These are phyloP conservation scores for Sutorius australiensis DNA, from an alignment of 768 basidiomycete species.

Conservation along the genomic window DNA sequence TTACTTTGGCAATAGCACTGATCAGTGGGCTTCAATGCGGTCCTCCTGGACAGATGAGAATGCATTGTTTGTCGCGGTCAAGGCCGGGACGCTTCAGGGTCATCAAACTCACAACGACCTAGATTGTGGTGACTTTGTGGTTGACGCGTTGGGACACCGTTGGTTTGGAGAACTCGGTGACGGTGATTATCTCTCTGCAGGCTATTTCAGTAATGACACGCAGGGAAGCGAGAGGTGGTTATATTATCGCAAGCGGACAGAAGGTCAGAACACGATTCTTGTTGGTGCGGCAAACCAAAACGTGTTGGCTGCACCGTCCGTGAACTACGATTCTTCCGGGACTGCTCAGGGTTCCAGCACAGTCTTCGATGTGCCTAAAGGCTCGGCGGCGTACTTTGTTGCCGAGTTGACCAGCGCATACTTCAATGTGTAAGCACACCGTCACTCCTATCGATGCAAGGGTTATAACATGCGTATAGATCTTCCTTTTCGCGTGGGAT, in stretches of 20 bases:
- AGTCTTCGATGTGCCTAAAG: constrained; percentile 54
- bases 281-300: constrained; percentile 77
- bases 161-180: constrained; percentile 96
- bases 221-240: constrained; percentile 76
- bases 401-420: constrained; percentile 78
- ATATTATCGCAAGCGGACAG: constrained; percentile 95
- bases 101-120: constrained; percentile 96
- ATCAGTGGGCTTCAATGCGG: constrained; percentile 90
- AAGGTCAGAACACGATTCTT: constrained; percentile 94
- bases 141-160: constrained; percentile 89
- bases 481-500: constrained; percentile 80
- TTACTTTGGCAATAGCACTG: constrained; percentile 66
- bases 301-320: constrained; percentile 60
- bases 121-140: constrained; percentile 91
- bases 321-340: constrained; percentile 49
- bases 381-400: constrained; percentile 80
- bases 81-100: constrained; percentile 73
- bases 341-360: constrained; percentile 84
- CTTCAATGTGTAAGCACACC: constrained; percentile 55
- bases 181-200: constrained; percentile 70
- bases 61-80: constrained; percentile 83
- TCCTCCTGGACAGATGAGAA: constrained; percentile 87
- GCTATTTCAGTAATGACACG: constrained; percentile 74
- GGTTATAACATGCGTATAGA: constrained; percentile 34
- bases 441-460: neutral